A percentile compares a stretch with the other conserved stretches of the same genome.
Conservation (phyloP, 352 stramenopile genomes). For the Globisporangium ultimum region DNA sequence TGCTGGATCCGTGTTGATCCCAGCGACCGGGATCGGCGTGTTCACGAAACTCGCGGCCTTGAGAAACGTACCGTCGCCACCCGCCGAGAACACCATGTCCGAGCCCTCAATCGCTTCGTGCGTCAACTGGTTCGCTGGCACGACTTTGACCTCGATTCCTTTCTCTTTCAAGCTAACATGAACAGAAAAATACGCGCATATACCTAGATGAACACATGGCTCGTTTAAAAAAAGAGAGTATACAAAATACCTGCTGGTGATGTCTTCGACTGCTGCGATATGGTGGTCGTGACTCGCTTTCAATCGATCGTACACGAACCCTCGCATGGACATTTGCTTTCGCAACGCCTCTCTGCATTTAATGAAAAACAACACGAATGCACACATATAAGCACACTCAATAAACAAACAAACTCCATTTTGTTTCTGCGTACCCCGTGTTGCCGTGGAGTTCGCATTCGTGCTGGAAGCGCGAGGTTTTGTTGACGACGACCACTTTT, state of each 20-base stretch:
- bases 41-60: slow-evolving; percentile 87
- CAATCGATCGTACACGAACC: slow-evolving; percentile 84
- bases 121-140: slow-evolving; percentile 76
- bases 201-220: no score
- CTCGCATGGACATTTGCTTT: slow-evolving; percentile 90
- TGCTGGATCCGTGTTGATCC: slow-evolving; percentile 83
- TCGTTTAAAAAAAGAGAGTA: not conserved
- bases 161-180: slow-evolving; percentile 58
- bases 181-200: not conserved
- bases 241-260: slow-evolving; percentile 51
- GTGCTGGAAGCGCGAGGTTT: slow-evolving; percentile 86
- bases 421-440: slow-evolving; percentile 45
- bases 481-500: slow-evolving; percentile 86
- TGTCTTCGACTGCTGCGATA: slow-evolving; percentile 81
- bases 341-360: slow-evolving; percentile 69
- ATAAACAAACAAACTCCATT: not conserved
- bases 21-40: slow-evolving; percentile 77
- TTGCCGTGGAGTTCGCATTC: slow-evolving; percentile 81
- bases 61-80: slow-evolving; percentile 84
- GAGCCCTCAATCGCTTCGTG: slow-evolving; percentile 74
- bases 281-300: slow-evolving; percentile 87
- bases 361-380: slow-evolving; percentile 4
- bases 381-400: slow-evolving; percentile 3
- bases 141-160: slow-evolving; percentile 63
- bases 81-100: slow-evolving; percentile 86